Evolutionary conservation across 2,329 filamentous ascomycete genomes (phyloP).

Genomic region (Trichocomaceae sp.): DNA sequence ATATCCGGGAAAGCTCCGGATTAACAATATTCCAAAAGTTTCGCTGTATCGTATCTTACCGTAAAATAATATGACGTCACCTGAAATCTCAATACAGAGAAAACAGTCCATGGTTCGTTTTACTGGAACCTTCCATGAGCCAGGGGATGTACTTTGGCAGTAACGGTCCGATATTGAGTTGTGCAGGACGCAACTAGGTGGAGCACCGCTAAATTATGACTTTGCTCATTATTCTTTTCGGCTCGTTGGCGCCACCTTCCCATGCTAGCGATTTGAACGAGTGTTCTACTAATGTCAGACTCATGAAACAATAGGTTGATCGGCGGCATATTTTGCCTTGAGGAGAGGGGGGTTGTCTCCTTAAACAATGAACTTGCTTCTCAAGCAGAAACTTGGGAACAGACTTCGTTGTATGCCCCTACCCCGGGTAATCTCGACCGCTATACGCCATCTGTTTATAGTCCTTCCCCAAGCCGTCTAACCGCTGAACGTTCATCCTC

Average conservation of each 20-base stretch:
- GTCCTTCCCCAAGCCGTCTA: not conserved
- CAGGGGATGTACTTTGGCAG: not conserved
- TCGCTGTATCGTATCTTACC: not conserved
- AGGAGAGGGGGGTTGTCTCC: constrained; percentile 5
- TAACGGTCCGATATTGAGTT: not conserved
- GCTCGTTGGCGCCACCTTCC: not conserved
- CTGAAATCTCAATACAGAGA: not conserved
- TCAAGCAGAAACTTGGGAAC: constrained; percentile 16
- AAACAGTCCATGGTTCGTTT: not conserved
- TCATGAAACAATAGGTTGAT: constrained; percentile 10
- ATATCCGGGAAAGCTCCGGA: not conserved
- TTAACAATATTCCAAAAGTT: not conserved
- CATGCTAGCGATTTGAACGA: not conserved
- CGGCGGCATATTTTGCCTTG: constrained; percentile 15
- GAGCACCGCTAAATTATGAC: constrained; percentile 9
- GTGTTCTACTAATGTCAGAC: not conserved
- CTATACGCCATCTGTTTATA: not conserved
- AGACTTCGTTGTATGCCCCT: constrained; percentile 16
- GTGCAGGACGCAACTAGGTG: not conserved
- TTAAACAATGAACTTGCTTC: constrained; percentile 11
- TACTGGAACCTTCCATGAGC: not conserved
- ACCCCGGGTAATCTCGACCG: not conserved
- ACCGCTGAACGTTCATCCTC: not conserved
- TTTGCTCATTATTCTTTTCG: constrained; percentile 11
- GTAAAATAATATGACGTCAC: not conserved